Base-by-base conservation (phyloP, 1,284 basidiomycete genomes). In the Cystobasidium pallidum region DNA sequence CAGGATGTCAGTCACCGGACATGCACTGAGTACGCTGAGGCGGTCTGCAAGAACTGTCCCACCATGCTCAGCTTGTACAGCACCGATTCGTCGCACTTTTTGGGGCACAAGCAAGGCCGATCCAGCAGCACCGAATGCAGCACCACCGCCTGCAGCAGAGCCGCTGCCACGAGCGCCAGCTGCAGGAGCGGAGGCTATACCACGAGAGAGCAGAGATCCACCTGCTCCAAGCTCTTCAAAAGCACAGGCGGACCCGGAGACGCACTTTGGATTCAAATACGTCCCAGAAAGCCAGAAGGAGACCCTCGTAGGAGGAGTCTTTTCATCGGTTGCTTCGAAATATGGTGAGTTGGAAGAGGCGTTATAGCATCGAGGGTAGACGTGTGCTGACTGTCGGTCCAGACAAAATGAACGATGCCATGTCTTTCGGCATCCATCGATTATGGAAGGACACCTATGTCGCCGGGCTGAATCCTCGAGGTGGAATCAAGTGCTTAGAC, bases 371-470 rank as follows among this genome's bases (percentile, higher is more conserved):
- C 2, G 13, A 41, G 36, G 10, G 3, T 3, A 55, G 26, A 6
- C 15, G 51, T 28, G 51, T 21, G 15, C 34, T 19, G 51, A 30
- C 11, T 19, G 26, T 13, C 21, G 8, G 13, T 21, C 13, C 51
- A 66, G 64, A 66, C 36, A 57, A 54, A 58, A 77, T 77, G 77
- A 99, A 99, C 85, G 96, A 99, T 80, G 92, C 94, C 30, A 92
- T 95, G 84, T 99, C 95, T 4, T 83, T 98, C 73, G 96, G 96
- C 39, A 90, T 99, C 30, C 96, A 99, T 80, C 86, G 96, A 55
- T 83, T 99, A 32, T 99, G 96, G 96, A 99, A 99, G 83, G 94
- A 98, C 82, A 86, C 88, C 52, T 94, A 92, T 80, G 90, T 99
- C 49, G 85, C 88, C 7, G 84, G 85, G 3, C 83, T 99, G 73